A percentile compares a stretch with the other conserved stretches of the same genome.
These are phyloP conservation scores for Arabis hirsuta DNA, from an alignment of 345 rosid genomes.

Conservation along the genomic window DNA sequence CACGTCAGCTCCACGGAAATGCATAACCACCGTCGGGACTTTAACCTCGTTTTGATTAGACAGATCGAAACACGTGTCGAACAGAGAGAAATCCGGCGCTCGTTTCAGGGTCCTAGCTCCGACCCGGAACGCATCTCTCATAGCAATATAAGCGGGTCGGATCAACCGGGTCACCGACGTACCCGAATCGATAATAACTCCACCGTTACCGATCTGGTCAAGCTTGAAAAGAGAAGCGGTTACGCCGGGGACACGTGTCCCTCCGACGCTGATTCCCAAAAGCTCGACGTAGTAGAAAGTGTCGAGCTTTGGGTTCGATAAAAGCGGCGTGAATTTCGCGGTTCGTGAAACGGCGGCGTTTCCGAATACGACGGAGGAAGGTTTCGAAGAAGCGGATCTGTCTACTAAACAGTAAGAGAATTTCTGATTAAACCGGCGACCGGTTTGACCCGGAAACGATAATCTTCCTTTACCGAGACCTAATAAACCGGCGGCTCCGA, in stretches of 20 bases:
- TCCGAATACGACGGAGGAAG: constrained; percentile 84
- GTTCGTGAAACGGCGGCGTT: constrained; percentile 70
- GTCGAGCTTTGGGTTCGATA: constrained; percentile 81
- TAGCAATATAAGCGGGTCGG: constrained; percentile 65
- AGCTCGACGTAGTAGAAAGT: constrained; percentile 94
- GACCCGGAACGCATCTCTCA: constrained; percentile 67
- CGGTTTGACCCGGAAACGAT: constrained; percentile 84
- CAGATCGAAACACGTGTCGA: constrained; percentile 87
- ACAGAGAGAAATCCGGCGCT: constrained; percentile 61
- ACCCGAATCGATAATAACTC: constrained; percentile 91
- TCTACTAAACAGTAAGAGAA: constrained; percentile 93
- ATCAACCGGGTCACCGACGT: constrained; percentile 82
- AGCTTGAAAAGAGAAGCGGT: constrained; percentile 75
- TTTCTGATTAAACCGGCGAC: constrained; percentile 73
- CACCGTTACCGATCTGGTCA: constrained; percentile 76
- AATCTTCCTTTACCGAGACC: constrained; percentile 89
- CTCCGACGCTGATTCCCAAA: constrained; percentile 86
- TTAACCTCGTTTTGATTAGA: constrained; percentile 64
- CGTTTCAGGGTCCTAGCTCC: constrained; percentile 55
- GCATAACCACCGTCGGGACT: constrained; percentile 80
- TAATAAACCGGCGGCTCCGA: constrained; percentile 89
- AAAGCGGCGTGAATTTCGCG: constrained; percentile 76
- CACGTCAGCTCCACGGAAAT: constrained; percentile 70
- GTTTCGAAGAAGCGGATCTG: constrained; percentile 77
- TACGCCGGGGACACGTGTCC: constrained; percentile 72